These are phyloP conservation scores for Penicillium sp. DNA, from an alignment of 2,329 filamentous ascomycete genomes.

Conservation along the genomic window DNA sequence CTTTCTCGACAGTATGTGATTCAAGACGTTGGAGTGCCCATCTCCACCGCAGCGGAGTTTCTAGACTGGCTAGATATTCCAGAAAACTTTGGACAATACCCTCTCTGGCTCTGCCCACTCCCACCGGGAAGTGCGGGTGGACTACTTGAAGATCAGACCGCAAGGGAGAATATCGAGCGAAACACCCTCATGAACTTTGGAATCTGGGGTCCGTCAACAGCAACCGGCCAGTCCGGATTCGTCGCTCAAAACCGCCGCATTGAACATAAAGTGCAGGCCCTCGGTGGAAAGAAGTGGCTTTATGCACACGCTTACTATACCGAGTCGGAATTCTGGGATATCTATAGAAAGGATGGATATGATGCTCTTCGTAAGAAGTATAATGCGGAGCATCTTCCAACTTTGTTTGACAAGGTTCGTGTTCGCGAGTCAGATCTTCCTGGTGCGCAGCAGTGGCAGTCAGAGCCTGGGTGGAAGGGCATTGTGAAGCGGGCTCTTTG, in stretches of 20 bases:
- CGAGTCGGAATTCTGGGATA: slow-evolving; percentile 55
- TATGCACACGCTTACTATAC: slow-evolving; percentile 86
- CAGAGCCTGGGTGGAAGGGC: slow-evolving; percentile 15
- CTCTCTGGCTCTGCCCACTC: slow-evolving; percentile 63
- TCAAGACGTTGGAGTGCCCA: slow-evolving; percentile 66
- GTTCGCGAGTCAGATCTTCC: slow-evolving; percentile 18
- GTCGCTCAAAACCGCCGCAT: slow-evolving; percentile 71
- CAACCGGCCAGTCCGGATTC: slow-evolving; percentile 58
- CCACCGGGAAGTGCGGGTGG: slow-evolving; percentile 12
- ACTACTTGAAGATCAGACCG: slow-evolving; percentile 3
- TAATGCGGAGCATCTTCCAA: slow-evolving; percentile 38
- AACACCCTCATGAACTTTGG: slow-evolving; percentile 57
- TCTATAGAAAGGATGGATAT: slow-evolving; percentile 46
- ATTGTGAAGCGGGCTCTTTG: slow-evolving; percentile 20
- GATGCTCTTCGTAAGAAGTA: slow-evolving; percentile 45
- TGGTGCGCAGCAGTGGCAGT: slow-evolving; percentile 14
- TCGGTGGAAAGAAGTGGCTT: slow-evolving; percentile 83
- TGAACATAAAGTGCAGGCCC: slow-evolving; percentile 68
- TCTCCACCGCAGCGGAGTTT: slow-evolving; percentile 55
- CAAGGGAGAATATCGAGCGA: background rate
- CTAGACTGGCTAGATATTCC: slow-evolving; percentile 54
- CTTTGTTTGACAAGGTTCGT: slow-evolving; percentile 43
- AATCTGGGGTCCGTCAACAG: slow-evolving; percentile 80
- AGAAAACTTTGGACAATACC: slow-evolving; percentile 53
- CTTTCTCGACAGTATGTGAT: slow-evolving; percentile 62